A percentile compares a stretch with the other conserved stretches of the same genome.
Conservation (phyloP, 2,329 filamentous ascomycete genomes). For the Zymoseptoria pseudotritici region DNA sequence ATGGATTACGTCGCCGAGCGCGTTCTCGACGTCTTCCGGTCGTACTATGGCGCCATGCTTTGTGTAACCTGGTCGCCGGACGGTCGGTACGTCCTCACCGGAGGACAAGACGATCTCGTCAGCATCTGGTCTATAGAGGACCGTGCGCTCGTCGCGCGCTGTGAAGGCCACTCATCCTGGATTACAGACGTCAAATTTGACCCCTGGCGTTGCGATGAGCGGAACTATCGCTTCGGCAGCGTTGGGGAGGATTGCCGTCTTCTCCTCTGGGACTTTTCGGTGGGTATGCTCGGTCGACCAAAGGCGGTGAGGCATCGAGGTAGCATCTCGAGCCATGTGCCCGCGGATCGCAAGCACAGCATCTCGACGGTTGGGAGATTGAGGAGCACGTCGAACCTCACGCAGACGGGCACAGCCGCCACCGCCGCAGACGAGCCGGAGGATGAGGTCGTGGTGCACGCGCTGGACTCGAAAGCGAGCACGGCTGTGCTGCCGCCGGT, state of each 20-base stretch:
- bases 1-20: conserved; percentile 89
- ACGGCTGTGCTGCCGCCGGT: conserved; percentile 87
- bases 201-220: conserved; percentile 91
- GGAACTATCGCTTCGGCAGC: conserved; percentile 91
- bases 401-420: conserved; percentile 29
- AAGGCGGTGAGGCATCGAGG: conserved; percentile 56
- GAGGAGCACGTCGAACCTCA: conserved; percentile 64
- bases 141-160: conserved; percentile 76
- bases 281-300: conserved; percentile 89
- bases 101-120: conserved; percentile 90
- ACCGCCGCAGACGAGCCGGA: conserved; percentile 31
- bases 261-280: conserved; percentile 93
- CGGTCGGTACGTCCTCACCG: conserved; percentile 89
- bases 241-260: conserved; percentile 90
- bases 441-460: conserved; percentile 60
- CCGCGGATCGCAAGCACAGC: conserved; percentile 35
- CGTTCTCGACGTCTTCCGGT: conserved; percentile 76
- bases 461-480: conserved; percentile 74
- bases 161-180: conserved; percentile 93
- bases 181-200: conserved; percentile 91
- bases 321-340: conserved; percentile 46
- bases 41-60: conserved; percentile 87
- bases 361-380: conserved; percentile 51
- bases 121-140: conserved; percentile 92
- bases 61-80: conserved; percentile 98